Evolutionary conservation across 495 filamentous ascomycete species (phyloP).

Genomic region (Clohesyomyces aquaticus): DNA sequence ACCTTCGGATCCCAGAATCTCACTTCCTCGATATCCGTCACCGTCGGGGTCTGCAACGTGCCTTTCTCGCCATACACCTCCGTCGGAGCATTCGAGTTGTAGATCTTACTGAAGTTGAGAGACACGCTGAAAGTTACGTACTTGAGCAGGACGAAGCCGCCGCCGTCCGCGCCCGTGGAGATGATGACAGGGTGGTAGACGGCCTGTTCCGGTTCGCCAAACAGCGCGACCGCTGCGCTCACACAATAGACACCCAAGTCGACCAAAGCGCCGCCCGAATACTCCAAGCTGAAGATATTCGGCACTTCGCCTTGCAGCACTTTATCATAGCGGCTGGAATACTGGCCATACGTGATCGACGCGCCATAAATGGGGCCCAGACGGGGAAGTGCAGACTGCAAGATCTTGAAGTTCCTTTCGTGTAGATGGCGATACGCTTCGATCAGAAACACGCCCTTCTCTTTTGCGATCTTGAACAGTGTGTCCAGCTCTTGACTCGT

Average conservation of each 20-base stretch:
- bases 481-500: constrained; percentile 70
- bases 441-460: constrained; percentile 48
- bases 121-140: constrained; percentile 45
- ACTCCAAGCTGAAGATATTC: constrained; percentile 82
- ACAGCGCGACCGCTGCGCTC: constrained; percentile 77
- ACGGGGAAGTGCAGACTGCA: constrained; percentile 63
- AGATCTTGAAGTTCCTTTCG: constrained; percentile 73
- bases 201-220: constrained; percentile 69
- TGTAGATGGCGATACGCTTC: constrained; percentile 50
- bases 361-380: constrained; percentile 63
- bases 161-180: constrained; percentile 45
- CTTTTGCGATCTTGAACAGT: constrained; percentile 66
- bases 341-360: constrained; percentile 43
- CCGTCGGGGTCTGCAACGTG: constrained; percentile 42
- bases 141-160: constrained; percentile 42
- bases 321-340: constrained; percentile 43
- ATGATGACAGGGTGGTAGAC: constrained; percentile 43
- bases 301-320: constrained; percentile 69
- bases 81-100: constrained; percentile 34
- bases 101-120: constrained; percentile 43
- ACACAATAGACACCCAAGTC: constrained; percentile 85
- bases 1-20: constrained; percentile 39
- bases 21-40: constrained; percentile 46
- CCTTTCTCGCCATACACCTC: constrained; percentile 48
- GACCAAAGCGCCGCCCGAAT: constrained; percentile 74